Percentiles rank a stretch among this genome's conserved stretches.
Evolutionary conservation across 768 basidiomycete species (phyloP).

Genomic region (Tulasnella sp.): DNA sequence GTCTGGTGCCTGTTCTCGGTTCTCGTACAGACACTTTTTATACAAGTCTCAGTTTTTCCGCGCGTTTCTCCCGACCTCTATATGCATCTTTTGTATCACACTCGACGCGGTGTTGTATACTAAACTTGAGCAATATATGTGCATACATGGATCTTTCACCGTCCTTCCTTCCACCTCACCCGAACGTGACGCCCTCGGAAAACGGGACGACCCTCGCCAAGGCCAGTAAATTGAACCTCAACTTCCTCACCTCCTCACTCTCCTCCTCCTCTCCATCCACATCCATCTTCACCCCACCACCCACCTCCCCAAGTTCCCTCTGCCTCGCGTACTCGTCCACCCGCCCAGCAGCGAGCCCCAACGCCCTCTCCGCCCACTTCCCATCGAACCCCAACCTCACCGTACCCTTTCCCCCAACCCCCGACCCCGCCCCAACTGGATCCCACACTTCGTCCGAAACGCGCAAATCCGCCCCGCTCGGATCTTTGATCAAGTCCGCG

Average conservation of each 20-base stretch:
- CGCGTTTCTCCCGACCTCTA: no score
- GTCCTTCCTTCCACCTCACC: not conserved
- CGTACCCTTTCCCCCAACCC: constrained; percentile 23
- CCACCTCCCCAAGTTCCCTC: constrained; percentile 23
- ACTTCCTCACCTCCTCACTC: constrained; percentile 36
- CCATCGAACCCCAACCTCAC: constrained; percentile 29
- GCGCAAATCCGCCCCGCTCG: constrained; percentile 10
- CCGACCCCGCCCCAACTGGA: constrained; percentile 14
- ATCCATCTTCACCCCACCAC: constrained; percentile 15
- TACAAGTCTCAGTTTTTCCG: no score
- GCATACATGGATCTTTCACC: no score
- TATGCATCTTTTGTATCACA: no score
- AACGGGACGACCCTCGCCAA: constrained; percentile 68
- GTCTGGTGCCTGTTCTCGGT: no score
- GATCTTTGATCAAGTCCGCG: not conserved
- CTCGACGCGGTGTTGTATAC: no score
- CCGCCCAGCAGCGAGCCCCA: constrained; percentile 44
- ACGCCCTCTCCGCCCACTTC: constrained; percentile 38
- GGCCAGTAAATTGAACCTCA: constrained; percentile 64
- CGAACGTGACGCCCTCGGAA: constrained; percentile 43
- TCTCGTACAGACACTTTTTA: no score
- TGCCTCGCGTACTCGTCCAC: constrained; percentile 28
- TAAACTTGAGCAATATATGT: no score
- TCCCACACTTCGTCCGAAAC: not conserved
- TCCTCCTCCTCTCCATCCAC: constrained; percentile 32